Evolutionary conservation across 768 basidiomycete genomes (phyloP).

Genomic region (Termitomyces sp.): DNA sequence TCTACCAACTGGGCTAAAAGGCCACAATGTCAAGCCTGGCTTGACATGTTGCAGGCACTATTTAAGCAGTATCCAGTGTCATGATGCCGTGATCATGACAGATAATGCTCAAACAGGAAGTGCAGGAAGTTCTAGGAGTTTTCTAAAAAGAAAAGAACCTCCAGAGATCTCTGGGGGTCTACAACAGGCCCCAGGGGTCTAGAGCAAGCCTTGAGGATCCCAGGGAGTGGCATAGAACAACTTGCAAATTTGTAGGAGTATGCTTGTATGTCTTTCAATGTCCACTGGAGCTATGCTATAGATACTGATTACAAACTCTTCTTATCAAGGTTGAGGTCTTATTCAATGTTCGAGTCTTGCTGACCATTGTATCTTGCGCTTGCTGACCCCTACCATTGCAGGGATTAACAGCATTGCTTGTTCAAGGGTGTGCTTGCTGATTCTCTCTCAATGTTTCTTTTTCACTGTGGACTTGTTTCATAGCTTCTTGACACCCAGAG

Average conservation of each 20-base stretch:
- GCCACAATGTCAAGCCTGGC: too few relatives aligned
- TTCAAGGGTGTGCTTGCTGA: constrained; percentile 32
- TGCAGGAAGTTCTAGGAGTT: too few relatives aligned
- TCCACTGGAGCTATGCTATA: neutral
- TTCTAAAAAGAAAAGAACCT: too few relatives aligned
- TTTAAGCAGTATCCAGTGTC: too few relatives aligned
- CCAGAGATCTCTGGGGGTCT: too few relatives aligned
- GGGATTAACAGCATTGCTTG: constrained; percentile 42
- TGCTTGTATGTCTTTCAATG: constrained; percentile 23
- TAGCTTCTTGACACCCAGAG: constrained; percentile 39
- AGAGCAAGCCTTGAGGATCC: too few relatives aligned
- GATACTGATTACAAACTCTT: neutral
- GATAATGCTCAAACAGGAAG: too few relatives aligned
- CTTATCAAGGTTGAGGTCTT: constrained; percentile 19
- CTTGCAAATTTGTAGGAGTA: constrained; percentile 22
- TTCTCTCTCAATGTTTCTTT: neutral
- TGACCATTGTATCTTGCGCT: neutral
- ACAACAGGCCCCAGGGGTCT: too few relatives aligned
- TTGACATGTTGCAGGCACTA: too few relatives aligned
- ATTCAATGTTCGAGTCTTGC: constrained; percentile 35
- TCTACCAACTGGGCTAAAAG: too few relatives aligned
- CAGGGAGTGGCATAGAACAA: too few relatives aligned
- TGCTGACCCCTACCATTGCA: constrained; percentile 5
- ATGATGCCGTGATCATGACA: too few relatives aligned
- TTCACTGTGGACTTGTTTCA: neutral